phyloP scores from a whole-genome alignment of 768 basidiomycete species.

The Strobilomyces echinocephalus region DNA sequence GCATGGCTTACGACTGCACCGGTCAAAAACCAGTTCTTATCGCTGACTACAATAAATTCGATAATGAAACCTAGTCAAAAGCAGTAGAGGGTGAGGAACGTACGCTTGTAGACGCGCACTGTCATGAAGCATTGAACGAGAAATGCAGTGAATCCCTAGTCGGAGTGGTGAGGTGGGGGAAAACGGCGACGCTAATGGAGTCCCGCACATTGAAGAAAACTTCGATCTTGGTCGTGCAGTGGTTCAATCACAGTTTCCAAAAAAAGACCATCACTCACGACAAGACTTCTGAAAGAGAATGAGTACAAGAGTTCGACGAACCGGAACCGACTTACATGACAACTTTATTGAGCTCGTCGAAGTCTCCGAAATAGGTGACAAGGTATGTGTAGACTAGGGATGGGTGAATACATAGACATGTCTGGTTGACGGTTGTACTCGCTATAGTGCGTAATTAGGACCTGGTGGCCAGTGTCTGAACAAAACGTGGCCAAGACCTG shows the following conservation, averaged over 20 bases:
- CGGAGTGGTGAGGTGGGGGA: neutral
- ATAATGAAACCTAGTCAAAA: neutral
- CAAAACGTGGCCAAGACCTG: constrained; percentile 48
- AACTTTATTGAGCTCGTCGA: neutral
- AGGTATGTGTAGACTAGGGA: constrained; percentile 47
- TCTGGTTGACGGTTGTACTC: constrained; percentile 1
- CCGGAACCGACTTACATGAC: neutral
- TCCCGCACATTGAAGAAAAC: constrained; percentile 45
- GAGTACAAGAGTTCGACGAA: neutral
- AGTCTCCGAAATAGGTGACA: constrained; percentile 37
- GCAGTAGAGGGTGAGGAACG: constrained; percentile 10
- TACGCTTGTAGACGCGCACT: constrained; percentile 46
- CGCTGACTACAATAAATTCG: constrained; percentile 40
- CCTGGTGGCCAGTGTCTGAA: constrained; percentile 53
- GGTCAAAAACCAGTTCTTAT: constrained; percentile 38
- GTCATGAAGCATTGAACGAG: constrained; percentile 55
- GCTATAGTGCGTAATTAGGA: constrained; percentile 50
- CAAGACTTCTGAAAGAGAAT: neutral
- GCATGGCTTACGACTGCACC: constrained; percentile 25
- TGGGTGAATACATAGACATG: neutral
- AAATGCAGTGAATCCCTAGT: constrained; percentile 39
- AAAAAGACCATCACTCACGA: neutral
- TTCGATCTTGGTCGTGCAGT: constrained; percentile 36
- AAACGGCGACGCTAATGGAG: neutral
- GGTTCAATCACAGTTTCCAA: neutral